Conservation (phyloP, 2,329 filamentous ascomycete genomes). For the Neonectria neomacrospora region DNA sequence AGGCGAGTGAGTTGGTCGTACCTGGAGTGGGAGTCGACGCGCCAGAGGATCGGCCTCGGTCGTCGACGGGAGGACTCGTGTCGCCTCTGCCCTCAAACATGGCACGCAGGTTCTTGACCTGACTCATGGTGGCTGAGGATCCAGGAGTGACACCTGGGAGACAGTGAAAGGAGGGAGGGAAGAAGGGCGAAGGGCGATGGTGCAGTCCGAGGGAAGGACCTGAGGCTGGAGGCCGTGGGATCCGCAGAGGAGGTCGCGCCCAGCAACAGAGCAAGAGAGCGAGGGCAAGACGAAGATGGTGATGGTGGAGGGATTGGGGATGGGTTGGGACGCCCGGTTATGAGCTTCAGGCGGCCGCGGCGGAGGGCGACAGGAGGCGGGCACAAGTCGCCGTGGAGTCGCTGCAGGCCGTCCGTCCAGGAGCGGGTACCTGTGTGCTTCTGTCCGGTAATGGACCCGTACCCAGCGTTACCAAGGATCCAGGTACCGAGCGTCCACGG, state of each 20-base stretch:
- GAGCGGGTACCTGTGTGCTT: conserved; percentile 15
- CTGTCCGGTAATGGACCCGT: background rate
- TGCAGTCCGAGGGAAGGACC: conserved; percentile 29
- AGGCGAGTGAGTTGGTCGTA: conserved; percentile 32
- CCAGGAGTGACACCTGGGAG: conserved; percentile 18
- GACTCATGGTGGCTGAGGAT: conserved; percentile 65
- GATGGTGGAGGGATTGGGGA: conserved; percentile 7
- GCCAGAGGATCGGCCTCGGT: conserved; percentile 76
- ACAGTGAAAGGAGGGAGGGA: conserved; percentile 41
- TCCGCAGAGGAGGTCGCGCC: conserved; percentile 8
- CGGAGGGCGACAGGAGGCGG: conserved; percentile 27
- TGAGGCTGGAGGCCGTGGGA: conserved; percentile 22
- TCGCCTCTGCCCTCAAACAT: conserved; percentile 82
- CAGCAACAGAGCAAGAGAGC: conserved; percentile 16
- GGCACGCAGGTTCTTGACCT: conserved; percentile 79
- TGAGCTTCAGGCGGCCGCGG: conserved; percentile 25
- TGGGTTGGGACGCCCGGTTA: conserved; percentile 26
- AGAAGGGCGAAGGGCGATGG: conserved; percentile 42
- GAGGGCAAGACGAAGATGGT: conserved; percentile 14
- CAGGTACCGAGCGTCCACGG: conserved; percentile 13
- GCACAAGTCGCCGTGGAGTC: conserved; percentile 31
- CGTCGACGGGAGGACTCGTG: conserved; percentile 65
- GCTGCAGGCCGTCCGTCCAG: conserved; percentile 19
- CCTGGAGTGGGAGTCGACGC: conserved; percentile 51
- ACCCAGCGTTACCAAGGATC: conserved; percentile 18